Base-by-base conservation (phyloP, 108 stramenopile genomes). In the Nannochloropsis salina region DNA sequence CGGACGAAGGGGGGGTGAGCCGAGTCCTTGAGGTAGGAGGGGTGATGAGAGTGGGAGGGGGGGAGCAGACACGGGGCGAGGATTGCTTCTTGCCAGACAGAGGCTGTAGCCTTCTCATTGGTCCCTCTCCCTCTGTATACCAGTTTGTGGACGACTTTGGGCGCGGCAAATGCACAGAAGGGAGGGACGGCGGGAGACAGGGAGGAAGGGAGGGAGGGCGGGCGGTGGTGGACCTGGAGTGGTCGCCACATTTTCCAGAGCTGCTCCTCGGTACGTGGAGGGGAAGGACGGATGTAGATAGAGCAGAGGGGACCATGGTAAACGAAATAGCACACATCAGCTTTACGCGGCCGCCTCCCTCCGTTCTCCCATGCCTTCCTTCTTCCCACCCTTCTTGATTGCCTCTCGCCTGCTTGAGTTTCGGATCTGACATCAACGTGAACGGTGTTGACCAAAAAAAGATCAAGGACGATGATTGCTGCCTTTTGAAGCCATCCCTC, bases 231-330 rank as follows among this genome's bases (percentile, higher is more conserved):
- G 85, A 85, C 5, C 80, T 85, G n/a, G 80, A 85, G 42, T 80
- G 80, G 85, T 85, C 85, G 11, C 86, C 86, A 80, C 86, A 87
- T 40, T 82, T 82, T 83, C 41, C 45, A 47, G 86, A 87, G 83
- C 83, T 87, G n/a, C 83, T 87, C 42, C 40, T 87, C 9, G 86
- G 45, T 12, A 20, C 86, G 47, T 83, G 83, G 42, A 12, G 47
- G 12, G 47, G 47, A 12, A 51, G 47, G 47, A 12, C 9, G 47
- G 12, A 12, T 9, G 47, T 11, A 12, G 47, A 51, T 11, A 12
- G 47, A 12, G 12, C 10, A 12, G 47, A 51, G 47, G 47, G 47
- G 12, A 51, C n/a, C n/a, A n/a, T n/a, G n/a, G n/a, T n/a, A n/a
- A n/a, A n/a, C n/a, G n/a, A n/a, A n/a, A n/a, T n/a, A n/a, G n/a